phyloP scores from a whole-genome alignment of 257 asterid genomes.

The Nyctanthes arbortristis region DNA sequence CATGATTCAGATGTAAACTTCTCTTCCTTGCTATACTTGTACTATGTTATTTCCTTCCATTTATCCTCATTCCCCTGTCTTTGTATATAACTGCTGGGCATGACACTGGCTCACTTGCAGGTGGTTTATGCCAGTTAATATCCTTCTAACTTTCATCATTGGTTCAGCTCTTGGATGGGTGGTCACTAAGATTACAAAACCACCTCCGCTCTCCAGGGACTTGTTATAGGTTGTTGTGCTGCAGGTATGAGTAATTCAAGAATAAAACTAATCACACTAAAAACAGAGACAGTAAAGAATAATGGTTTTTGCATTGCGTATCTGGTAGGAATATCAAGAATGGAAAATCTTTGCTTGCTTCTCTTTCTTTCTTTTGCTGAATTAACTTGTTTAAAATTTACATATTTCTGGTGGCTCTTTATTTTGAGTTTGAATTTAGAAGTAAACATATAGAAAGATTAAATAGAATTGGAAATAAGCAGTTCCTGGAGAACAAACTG shows the following conservation, averaged over 20 bases:
- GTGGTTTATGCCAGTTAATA: slow-evolving; percentile 96
- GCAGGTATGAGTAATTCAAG: slow-evolving; percentile 81
- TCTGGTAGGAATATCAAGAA: no score
- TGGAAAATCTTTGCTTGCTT: no score
- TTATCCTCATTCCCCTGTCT: neutral
- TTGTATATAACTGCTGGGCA: neutral
- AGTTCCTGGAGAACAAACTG: neutral
- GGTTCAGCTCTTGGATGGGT: slow-evolving; percentile 86
- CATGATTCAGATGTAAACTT: slow-evolving; percentile 69
- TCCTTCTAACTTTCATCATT: slow-evolving; percentile 68
- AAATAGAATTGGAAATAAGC: no score
- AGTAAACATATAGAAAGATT: no score
- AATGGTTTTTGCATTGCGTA: no score
- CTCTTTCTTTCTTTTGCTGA: no score
- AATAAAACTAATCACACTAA: no score
- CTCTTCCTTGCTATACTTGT: slow-evolving; percentile 8
- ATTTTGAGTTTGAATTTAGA: no score
- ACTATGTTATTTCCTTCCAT: neutral
- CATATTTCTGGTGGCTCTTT: no score
- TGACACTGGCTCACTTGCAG: slow-evolving; percentile 40
- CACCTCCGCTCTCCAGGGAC: slow-evolving; percentile 82
- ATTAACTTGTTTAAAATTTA: no score
- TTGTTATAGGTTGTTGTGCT: slow-evolving; percentile 81
- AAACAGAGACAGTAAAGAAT: no score
- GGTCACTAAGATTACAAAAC: slow-evolving; percentile 60